Conservation (phyloP, 2,329 filamentous ascomycete species). For the Cryphonectria japonica region DNA sequence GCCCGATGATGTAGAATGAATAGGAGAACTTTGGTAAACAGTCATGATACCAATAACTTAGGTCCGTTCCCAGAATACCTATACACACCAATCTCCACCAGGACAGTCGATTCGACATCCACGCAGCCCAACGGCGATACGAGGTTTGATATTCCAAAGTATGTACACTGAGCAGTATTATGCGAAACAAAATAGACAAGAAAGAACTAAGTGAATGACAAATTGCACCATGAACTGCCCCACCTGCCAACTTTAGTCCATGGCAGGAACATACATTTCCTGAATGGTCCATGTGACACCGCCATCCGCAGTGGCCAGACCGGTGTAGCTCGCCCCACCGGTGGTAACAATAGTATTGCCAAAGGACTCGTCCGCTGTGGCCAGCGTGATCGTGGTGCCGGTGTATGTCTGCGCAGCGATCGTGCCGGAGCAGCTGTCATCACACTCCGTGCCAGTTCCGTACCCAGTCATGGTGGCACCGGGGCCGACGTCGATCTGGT, state of each 20-base stretch:
- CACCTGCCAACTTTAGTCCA: constrained; percentile 8
- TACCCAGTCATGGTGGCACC: constrained; percentile 44
- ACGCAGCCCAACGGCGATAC: too few relatives aligned
- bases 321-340: constrained; percentile 40
- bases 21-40: too few relatives aligned
- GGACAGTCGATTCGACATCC: too few relatives aligned
- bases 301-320: constrained; percentile 39
- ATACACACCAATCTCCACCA: too few relatives aligned
- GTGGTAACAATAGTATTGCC: constrained; percentile 35
- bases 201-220: background rate
- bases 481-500: constrained; percentile 35
- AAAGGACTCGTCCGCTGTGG: constrained; percentile 38
- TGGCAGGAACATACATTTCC: constrained; percentile 21
- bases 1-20: too few relatives aligned
- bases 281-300: constrained; percentile 44
- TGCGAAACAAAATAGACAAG: too few relatives aligned
- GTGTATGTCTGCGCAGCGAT: constrained; percentile 43
- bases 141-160: too few relatives aligned
- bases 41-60: too few relatives aligned
- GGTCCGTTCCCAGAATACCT: too few relatives aligned
- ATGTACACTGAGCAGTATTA: too few relatives aligned
- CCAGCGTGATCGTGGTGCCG: constrained; percentile 45
- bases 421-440: constrained; percentile 44
- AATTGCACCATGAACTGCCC: background rate
- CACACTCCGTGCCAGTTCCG: constrained; percentile 47